These are phyloP conservation scores for Comarum palustre DNA, from an alignment of 306 rosid genomes.

Conservation along the genomic window DNA sequence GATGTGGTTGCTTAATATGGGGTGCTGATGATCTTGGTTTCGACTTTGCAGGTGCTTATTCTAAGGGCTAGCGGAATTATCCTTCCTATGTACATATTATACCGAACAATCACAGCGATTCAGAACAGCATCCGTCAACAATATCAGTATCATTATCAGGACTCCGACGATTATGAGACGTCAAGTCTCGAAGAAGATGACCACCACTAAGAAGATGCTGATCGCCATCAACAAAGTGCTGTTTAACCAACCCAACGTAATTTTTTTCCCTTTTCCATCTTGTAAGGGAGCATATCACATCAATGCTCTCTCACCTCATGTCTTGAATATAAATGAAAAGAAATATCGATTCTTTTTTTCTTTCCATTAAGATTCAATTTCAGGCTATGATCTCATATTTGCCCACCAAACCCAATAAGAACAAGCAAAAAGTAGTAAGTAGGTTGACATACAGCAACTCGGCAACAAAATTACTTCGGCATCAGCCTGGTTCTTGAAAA, in stretches of 20 bases:
- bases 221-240: conserved; percentile 21
- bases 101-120: conserved; percentile 49
- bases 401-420: conserved; percentile 25
- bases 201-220: conserved; percentile 38
- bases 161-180: conserved; percentile 30
- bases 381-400: background rate
- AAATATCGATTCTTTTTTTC: background rate
- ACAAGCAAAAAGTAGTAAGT: background rate
- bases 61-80: conserved; percentile 69
- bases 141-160: conserved; percentile 29
- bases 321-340: conserved; percentile 19
- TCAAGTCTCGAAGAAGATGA: conserved; percentile 25
- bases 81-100: conserved; percentile 71
- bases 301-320: conserved; percentile 28
- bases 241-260: conserved; percentile 9
- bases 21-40: background rate
- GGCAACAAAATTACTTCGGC: conserved; percentile 12
- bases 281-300: conserved; percentile 35
- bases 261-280: conserved; percentile 9
- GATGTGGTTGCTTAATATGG: background rate
- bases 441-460: background rate
- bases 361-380: background rate
- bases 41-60: conserved; percentile 36
- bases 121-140: conserved; percentile 37
- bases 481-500: conserved; percentile 10